Evolutionary conservation across 352 stramenopile species (phyloP).

Genomic region (Pilasporangium apinafurcum): DNA sequence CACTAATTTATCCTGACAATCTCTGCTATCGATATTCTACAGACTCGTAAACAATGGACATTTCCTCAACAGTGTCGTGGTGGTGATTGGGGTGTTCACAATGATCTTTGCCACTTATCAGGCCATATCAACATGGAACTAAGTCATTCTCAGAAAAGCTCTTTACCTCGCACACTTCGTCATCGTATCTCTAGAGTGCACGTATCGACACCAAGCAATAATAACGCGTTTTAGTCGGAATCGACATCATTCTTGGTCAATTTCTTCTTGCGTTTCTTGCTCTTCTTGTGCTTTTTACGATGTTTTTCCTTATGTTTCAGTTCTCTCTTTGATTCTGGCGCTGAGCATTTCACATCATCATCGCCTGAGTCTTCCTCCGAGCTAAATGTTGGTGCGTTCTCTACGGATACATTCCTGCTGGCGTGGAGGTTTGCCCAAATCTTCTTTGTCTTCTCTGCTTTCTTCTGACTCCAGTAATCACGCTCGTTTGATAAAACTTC

Average conservation of each 20-base stretch:
- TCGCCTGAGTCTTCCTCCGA: constrained; percentile 32
- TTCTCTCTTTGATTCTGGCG: constrained; percentile 7
- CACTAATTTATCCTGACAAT: not conserved
- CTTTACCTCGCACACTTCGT: not conserved
- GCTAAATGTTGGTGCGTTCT: constrained; percentile 42
- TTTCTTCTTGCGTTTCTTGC: constrained; percentile 10
- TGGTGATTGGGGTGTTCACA: constrained; percentile 41
- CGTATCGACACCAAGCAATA: too few relatives aligned
- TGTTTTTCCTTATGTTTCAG: constrained; percentile 18
- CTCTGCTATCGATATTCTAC: not conserved
- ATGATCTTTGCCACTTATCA: constrained; percentile 63
- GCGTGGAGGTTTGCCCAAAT: constrained; percentile 44
- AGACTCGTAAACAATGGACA: constrained; percentile 37
- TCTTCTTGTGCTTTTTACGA: constrained; percentile 17
- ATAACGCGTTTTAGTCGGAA: too few relatives aligned
- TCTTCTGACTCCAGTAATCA: constrained; percentile 50
- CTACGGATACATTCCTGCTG: constrained; percentile 28
- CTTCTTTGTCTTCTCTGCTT: constrained; percentile 40
- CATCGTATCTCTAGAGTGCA: too few relatives aligned
- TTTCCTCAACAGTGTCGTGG: constrained; percentile 33
- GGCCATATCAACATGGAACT: constrained; percentile 41
- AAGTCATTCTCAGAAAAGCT: not conserved
- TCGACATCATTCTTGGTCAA: not conserved
- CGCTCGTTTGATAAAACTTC: constrained; percentile 36
- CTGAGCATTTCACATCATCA: constrained; percentile 22